phyloP scores from a whole-genome alignment of 192 early-diverging fungal genomes.

The Umbelopsis ramanniana region DNA sequence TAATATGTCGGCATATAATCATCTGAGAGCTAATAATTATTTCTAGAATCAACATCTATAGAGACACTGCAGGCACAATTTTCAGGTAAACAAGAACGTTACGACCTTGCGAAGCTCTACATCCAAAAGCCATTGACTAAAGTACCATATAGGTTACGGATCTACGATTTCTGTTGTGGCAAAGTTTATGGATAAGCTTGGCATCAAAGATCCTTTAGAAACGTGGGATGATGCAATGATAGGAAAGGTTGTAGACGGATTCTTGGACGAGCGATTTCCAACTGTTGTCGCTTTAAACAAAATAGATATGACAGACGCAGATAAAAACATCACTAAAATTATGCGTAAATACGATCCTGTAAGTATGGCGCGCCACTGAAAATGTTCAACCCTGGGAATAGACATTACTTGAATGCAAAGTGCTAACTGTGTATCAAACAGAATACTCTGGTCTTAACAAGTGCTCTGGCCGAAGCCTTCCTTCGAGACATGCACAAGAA shows the following conservation, averaged over 20 bases:
- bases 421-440: constrained; percentile 34
- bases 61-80: constrained; percentile 66
- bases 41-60: constrained; percentile 46
- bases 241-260: constrained; percentile 61
- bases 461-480: constrained; percentile 69
- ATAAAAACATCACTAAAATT: constrained; percentile 82
- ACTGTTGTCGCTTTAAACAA: constrained; percentile 87
- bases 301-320: constrained; percentile 82
- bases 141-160: constrained; percentile 56
- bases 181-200: constrained; percentile 54
- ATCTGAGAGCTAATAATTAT: background rate
- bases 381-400: background rate
- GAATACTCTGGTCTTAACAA: constrained; percentile 63
- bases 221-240: constrained; percentile 69
- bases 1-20: background rate
- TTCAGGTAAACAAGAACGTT: constrained; percentile 7
- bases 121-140: background rate
- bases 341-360: constrained; percentile 72
- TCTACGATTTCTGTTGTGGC: constrained; percentile 52
- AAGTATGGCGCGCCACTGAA: background rate
- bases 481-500: constrained; percentile 66
- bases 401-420: constrained; percentile 2
- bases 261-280: constrained; percentile 80
- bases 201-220: constrained; percentile 60
- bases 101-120: no score